Percentiles rank a stretch among this genome's conserved stretches.
Conservation (phyloP, 306 rosid genomes). For the Parietaria judaica region DNA sequence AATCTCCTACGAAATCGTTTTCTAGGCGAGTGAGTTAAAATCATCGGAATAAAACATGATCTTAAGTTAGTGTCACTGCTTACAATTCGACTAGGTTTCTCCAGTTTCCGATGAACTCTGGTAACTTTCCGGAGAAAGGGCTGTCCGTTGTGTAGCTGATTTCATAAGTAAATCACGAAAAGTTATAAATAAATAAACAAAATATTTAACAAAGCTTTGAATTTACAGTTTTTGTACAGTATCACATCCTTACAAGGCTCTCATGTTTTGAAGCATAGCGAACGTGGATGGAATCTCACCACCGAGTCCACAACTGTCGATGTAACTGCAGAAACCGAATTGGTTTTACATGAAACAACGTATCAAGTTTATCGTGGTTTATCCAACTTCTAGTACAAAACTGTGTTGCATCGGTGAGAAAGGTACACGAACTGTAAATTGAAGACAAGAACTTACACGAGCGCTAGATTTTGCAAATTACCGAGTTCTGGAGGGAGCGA, state of each 20-base stretch:
- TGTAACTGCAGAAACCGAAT: slow-evolving; percentile 11
- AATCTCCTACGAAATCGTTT: slow-evolving; percentile 14
- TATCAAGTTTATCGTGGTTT: too few species aligned
- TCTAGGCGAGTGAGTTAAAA: neutral
- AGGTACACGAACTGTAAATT: neutral
- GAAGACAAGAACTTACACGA: slow-evolving; percentile 7
- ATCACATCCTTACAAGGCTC: slow-evolving; percentile 13
- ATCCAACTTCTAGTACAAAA: neutral
- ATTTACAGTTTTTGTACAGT: neutral
- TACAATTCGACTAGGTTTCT: slow-evolving; percentile 10
- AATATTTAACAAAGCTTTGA: neutral
- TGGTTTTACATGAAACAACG: too few species aligned
- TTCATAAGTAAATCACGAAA: neutral
- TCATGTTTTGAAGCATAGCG: slow-evolving; percentile 16
- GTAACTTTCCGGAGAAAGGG: slow-evolving; percentile 25
- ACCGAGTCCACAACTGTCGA: slow-evolving; percentile 18
- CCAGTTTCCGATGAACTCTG: slow-evolving; percentile 28
- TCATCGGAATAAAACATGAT: neutral
- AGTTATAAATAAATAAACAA: too few species aligned
- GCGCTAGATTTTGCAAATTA: slow-evolving; percentile 14
- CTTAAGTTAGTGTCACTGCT: neutral
- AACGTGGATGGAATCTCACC: slow-evolving; percentile 29
- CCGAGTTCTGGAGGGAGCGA: slow-evolving; percentile 28
- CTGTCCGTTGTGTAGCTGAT: slow-evolving; percentile 19
- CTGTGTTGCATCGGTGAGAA: too few species aligned